phyloP scores from a whole-genome alignment of 768 basidiomycete species.

The Pulveroboletus sp. region DNA sequence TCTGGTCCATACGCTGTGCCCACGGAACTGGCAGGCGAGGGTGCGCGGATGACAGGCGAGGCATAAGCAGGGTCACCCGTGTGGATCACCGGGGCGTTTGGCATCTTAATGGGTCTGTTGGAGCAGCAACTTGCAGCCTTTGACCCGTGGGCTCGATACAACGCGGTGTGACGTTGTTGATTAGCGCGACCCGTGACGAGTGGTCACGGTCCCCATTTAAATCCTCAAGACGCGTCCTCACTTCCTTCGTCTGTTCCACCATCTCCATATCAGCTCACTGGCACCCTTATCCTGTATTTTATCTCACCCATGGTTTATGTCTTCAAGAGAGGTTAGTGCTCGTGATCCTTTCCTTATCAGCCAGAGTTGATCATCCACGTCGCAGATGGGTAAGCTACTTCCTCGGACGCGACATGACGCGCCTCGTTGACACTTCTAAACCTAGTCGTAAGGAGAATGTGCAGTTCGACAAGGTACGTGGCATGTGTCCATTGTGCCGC shows the following conservation, averaged over 20 bases:
- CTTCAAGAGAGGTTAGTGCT: conserved; percentile 51
- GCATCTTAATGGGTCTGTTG: conserved; percentile 15
- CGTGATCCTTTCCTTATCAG: background rate
- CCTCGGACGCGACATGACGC: conserved; percentile 18
- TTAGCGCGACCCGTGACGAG: conserved; percentile 27
- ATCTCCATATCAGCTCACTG: conserved; percentile 14
- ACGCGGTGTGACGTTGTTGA: conserved; percentile 35
- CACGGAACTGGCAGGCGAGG: conserved; percentile 44
- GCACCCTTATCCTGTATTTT: conserved; percentile 1
- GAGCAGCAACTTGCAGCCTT: background rate
- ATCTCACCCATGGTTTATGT: conserved; percentile 42
- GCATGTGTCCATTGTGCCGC: conserved; percentile 5
- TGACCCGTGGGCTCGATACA: background rate
- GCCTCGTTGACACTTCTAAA: conserved; percentile 13
- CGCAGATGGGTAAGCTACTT: conserved; percentile 43
- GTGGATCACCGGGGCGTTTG: conserved; percentile 29
- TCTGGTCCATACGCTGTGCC: conserved; percentile 45
- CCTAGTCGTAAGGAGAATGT: conserved; percentile 83
- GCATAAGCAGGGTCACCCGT: conserved; percentile 37
- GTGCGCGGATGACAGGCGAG: conserved; percentile 41
- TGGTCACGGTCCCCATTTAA: conserved; percentile 27
- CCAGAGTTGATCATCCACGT: conserved; percentile 6
- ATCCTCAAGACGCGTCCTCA: conserved; percentile 27
- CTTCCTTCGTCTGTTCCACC: conserved; percentile 19
- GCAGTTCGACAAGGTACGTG: conserved; percentile 82